Evolutionary conservation across 2,329 filamentous ascomycete genomes (phyloP), one percentile per base, ranked within the genome.

Genomic region (Ophiostoma sp.): DNA sequence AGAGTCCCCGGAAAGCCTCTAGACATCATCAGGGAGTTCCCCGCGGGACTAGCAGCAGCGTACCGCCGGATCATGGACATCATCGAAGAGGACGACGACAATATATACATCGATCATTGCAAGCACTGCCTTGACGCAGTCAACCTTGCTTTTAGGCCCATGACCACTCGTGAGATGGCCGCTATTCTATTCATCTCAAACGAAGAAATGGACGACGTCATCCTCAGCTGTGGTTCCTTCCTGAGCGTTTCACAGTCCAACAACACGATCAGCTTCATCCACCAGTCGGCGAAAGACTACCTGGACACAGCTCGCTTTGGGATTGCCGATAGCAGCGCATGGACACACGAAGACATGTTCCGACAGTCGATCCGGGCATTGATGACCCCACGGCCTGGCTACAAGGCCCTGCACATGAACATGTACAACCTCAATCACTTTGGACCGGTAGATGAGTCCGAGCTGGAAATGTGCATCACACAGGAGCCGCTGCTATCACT

Each of bases 11-110:
- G 11, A 60, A 27, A 60, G 9, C 55, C 11, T 5, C 7, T 60
- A 4, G 5, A 12, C 4, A 27, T 60, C 16, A 27, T 60, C 8
- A 18, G 18, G 27, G 0, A 60, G 18, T 60, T 60, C 18, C 55
- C 55, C 9, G 3, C 18, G 27, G 55, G 55, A 12, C 55, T 60
- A 4, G 12, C 12, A 5, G 18, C 27, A 36, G 36, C 36, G 2
- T 60, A 60, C 5, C 7, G 27, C 4, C 55, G 55, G 11, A 60
- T 60, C 9, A 38, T 60, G 55, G 36, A 14, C 27, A 11, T 12
- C 27, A 60, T 60, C 9, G 55, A 60, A 11, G 55, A 60, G 27
- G 55, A 60, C 55, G 36, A 60, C 55, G 55, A 60, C 18, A 38
- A 12, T 14, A 8, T 12, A 8, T 8, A 60, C 6, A 27, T 38